A percentile compares a stretch with the other conserved stretches of the same genome.
Conservation (phyloP, 768 basidiomycete genomes). For the Tricholoma sp. region DNA sequence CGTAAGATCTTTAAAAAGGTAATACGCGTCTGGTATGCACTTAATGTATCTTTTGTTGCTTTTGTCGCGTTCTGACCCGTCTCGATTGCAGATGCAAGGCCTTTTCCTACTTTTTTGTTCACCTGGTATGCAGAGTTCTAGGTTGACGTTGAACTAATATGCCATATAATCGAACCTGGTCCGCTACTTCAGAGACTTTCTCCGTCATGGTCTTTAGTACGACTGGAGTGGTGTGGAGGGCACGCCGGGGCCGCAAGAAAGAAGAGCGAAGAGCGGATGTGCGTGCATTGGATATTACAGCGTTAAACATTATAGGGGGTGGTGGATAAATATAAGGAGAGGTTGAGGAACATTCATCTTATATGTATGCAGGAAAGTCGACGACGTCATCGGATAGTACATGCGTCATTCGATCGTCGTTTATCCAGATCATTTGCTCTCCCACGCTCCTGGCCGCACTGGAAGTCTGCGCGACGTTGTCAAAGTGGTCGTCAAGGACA, state of each 20-base stretch:
- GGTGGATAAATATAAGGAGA: too few species aligned
- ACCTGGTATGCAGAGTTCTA: constrained; percentile 23
- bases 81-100: constrained; percentile 42
- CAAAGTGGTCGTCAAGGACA: too few species aligned
- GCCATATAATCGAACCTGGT: constrained; percentile 25
- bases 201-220: constrained; percentile 36
- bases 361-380: not conserved
- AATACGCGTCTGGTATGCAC: constrained; percentile 19
- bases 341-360: too few species aligned
- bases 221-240: constrained; percentile 30
- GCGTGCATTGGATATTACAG: constrained; percentile 8
- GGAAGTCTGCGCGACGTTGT: too few species aligned
- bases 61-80: constrained; percentile 38
- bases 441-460: too few species aligned
- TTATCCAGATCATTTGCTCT: too few species aligned
- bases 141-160: not conserved
- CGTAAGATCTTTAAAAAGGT: not conserved
- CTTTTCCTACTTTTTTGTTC: constrained; percentile 39
- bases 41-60: constrained; percentile 35
- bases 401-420: not conserved
- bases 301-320: constrained; percentile 8
- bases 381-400: not conserved
- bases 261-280: constrained; percentile 7
- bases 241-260: constrained; percentile 11
- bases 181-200: constrained; percentile 39